Conservation (phyloP, 1,284 basidiomycete species). For the Taiwanofungus camphoratus region DNA sequence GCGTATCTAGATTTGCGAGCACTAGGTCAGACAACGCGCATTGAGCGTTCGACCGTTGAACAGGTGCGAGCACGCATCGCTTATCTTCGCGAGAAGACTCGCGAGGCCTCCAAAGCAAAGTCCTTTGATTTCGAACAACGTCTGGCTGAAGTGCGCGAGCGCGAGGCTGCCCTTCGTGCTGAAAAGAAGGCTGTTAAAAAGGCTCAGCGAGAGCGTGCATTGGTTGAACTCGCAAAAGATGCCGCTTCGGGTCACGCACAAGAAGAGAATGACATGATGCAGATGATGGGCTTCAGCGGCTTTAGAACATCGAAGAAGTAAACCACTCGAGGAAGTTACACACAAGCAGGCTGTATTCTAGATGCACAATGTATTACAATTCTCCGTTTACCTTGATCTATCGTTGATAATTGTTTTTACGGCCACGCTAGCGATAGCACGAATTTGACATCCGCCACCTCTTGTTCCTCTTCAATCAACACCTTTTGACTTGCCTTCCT, state of each 20-base stretch:
- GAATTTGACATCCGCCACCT: slow-evolving; percentile 82
- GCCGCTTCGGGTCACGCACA: slow-evolving; percentile 33
- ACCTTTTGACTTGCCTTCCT: slow-evolving; percentile 43
- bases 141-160: slow-evolving; percentile 75
- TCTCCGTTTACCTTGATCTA: slow-evolving; percentile 15
- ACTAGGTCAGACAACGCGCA: slow-evolving; percentile 91
- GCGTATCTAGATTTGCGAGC: slow-evolving; percentile 68
- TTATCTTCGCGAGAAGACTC: slow-evolving; percentile 80
- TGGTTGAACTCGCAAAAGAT: slow-evolving; percentile 56
- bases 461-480: slow-evolving; percentile 82
- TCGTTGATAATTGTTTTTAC: slow-evolving; percentile 12
- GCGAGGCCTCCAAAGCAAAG: slow-evolving; percentile 74
- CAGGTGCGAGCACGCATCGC: slow-evolving; percentile 92
- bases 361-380: slow-evolving; percentile 32
- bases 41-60: slow-evolving; percentile 84
- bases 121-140: slow-evolving; percentile 92
- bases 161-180: slow-evolving; percentile 56
- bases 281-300: slow-evolving; percentile 90
- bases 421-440: slow-evolving; percentile 55
- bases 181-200: slow-evolving; percentile 71
- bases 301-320: slow-evolving; percentile 83
- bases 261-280: slow-evolving; percentile 63
- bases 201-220: slow-evolving; percentile 64
- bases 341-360: slow-evolving; percentile 23
- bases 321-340: slow-evolving; percentile 18